Base-by-base conservation (phyloP, 2,329 filamentous ascomycete species). In the Pyrenophora tritici-repentis region DNA sequence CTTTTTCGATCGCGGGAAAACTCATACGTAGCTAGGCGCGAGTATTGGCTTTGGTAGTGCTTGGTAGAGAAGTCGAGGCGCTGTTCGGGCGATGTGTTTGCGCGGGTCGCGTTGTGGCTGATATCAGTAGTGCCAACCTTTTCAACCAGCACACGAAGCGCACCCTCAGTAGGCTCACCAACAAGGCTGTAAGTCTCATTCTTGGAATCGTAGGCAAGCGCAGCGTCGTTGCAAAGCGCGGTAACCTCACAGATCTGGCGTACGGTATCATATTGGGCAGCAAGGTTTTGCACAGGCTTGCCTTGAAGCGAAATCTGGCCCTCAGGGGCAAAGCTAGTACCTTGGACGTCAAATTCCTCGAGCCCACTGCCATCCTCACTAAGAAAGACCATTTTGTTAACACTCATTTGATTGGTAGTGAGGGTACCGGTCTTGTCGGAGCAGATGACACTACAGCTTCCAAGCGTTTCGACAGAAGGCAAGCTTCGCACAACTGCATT, bases 401-500 rank as follows among this genome's bases (percentile, higher is more conserved):
- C 94, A 70, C 94, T 97, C 94, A 99, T 99, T 77, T 97, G 92
- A 78, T 99, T 99, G 34, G 94, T 99, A 9, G 94, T 99, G 71
- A 99, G 78, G 41, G 94, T 99, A 63, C 94, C 95, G 4, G 94
- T 99, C 82, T 99, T 99, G 81, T 99, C 94, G 3, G 95, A 99
- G 80, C 95, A 99, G 73, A 99, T 97, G 50, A 99, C 92, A 69
- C 94, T 99, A 84, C 94, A 99, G 82, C 94, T 99, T 71, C 94
- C 94, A 45, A 99, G 83, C 10, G 94, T 99, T 77, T 99, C 94
- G 44, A 99, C 94, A 1, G 94, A 99, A 16, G 94, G 94, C 65
- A 99, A 79, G 71, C 91, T 97, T 75, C 95, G 86, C 51, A 99
- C 95, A 32, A 99, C 92, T 6, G 94, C 94, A 70, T 97, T 97